These are phyloP conservation scores for Urtica urens DNA, from an alignment of 306 rosid genomes.

Conservation along the genomic window DNA sequence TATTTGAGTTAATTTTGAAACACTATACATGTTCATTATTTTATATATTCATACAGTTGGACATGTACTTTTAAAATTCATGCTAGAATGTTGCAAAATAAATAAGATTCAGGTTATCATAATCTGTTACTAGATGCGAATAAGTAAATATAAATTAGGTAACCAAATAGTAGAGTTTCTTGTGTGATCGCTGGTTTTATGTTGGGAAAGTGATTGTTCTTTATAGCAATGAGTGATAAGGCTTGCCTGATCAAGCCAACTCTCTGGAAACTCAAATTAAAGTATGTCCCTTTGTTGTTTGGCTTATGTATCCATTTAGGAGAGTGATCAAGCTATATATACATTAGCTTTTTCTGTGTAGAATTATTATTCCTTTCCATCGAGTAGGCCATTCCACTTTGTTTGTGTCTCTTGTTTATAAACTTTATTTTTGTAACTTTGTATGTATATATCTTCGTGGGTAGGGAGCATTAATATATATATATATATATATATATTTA, in stretches of 20 bases:
- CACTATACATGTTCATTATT: no score
- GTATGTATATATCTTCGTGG: conserved; percentile 1
- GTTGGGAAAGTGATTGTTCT: conserved; percentile 28
- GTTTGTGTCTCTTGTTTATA: conserved; percentile 5
- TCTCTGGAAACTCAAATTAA: conserved; percentile 25
- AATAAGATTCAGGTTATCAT: no score
- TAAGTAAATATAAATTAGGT: no score
- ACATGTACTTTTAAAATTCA: no score
- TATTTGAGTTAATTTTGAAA: no score
- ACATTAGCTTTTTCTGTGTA: conserved; percentile 20
- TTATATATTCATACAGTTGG: no score
- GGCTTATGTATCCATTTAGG: conserved; percentile 47
- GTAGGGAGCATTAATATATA: conserved; percentile 5
- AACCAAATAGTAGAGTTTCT: no score
- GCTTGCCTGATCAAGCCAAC: conserved; percentile 35
- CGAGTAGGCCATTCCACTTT: conserved; percentile 6
- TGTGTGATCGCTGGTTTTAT: no score
- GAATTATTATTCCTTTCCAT: neutral
- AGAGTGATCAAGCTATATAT: conserved; percentile 5
- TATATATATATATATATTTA: no score
- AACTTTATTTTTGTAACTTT: neutral
- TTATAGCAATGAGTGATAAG: conserved; percentile 42
- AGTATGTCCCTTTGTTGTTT: conserved; percentile 50
- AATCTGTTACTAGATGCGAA: no score
- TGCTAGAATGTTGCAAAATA: no score